These are phyloP conservation scores for Alternaria consortialis DNA, from an alignment of 2,329 filamentous ascomycete genomes.

Conservation along the genomic window DNA sequence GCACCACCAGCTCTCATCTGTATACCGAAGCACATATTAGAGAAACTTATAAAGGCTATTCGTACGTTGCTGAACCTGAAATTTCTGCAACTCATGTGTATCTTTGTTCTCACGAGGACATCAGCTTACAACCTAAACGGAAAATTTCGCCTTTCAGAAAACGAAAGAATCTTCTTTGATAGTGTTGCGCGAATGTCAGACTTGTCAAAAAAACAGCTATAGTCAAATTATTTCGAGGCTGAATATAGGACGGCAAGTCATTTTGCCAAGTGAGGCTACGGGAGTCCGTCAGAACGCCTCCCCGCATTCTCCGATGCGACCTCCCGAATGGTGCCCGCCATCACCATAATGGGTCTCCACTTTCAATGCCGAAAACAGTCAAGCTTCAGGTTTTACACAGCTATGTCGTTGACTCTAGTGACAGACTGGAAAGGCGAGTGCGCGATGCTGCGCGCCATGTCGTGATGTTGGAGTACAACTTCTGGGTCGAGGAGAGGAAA, in stretches of 20 bases:
- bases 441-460: no score
- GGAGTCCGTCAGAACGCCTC: slow-evolving; percentile 18
- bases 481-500: not conserved
- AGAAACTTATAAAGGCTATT: not conserved
- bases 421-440: not conserved
- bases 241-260: not conserved
- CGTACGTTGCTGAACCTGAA: not conserved
- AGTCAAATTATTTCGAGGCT: not conserved
- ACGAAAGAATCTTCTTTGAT: not conserved
- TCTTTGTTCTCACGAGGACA: not conserved
- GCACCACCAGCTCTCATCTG: not conserved
- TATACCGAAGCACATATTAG: not conserved
- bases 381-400: not conserved
- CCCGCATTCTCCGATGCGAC: slow-evolving; percentile 25
- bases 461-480: not conserved
- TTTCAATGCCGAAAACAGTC: slow-evolving; percentile 12
- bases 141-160: not conserved
- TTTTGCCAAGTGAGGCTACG: not conserved
- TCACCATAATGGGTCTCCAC: slow-evolving; percentile 24
- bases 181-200: not conserved
- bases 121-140: not conserved
- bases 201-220: not conserved
- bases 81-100: no score
- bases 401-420: not conserved
- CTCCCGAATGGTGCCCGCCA: slow-evolving; percentile 7